Evolutionary conservation across 371 early-diverging fungal genomes (phyloP), one percentile per base, ranked within the genome.

Genomic region (Mortierella sp.): DNA sequence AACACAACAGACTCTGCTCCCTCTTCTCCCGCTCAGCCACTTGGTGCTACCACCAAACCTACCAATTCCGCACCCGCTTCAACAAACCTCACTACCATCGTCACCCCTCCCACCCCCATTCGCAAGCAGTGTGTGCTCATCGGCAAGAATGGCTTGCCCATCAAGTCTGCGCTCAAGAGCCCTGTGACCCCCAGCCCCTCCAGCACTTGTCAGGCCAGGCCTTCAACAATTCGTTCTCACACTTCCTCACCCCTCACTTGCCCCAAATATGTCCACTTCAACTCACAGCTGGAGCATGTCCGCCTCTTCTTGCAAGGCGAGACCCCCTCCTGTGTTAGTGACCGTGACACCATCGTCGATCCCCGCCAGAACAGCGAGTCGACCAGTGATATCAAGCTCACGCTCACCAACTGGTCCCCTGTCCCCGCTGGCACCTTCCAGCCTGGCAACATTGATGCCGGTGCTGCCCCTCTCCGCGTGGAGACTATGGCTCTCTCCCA

Each of bases 231-330:
- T 48, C 84, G 75, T 2, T 76, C 74, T 1, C 72, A 79, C 42
- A 63, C 72, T 9, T 75, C 86, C 1, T 57, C 50, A 10, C 47
- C 68, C 3, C 88, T 90, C 13, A 88, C 88, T 24, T 80, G 88
- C 70, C 88, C 88, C 26, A 90, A 92, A 78, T 91, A 84, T 60
- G 94, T 94, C 14, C 90, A 90, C 70, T 94, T 94, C 84, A 89
- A 92, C 68, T 76, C 81, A 3, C 89, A 94, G 47, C 87, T 95
- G 50, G 94, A 93, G 79, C 90, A 90, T 73, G 88, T 94, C 26
- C 91, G 91, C 47, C 81, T 93, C 3, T 94, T 94, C 79, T 76
- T 91, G 73, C 92, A 92, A 80, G 89, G 90, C 44, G 90, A 94
- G 86, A 92, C 81, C 71, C 94, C 94, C 8, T 87, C 82, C 42